Conservation (phyloP, 2,329 filamentous ascomycete genomes). For the Septoria linicola region DNA sequence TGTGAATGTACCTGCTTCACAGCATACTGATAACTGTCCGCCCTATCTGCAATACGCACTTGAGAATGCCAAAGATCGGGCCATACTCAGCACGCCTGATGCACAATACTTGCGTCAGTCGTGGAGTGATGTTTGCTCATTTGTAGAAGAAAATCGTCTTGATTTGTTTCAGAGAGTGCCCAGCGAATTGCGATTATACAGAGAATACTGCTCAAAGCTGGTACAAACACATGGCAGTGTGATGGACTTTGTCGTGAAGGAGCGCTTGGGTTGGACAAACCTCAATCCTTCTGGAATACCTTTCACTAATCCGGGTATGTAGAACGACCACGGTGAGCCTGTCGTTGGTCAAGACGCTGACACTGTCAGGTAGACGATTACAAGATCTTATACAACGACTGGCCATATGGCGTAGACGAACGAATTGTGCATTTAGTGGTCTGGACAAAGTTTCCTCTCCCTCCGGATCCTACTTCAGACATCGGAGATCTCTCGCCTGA, state of each 20-base stretch:
- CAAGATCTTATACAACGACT: slow-evolving; percentile 84
- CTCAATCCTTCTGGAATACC: slow-evolving; percentile 29
- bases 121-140: slow-evolving; percentile 68
- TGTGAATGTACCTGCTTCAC: slow-evolving; percentile 66
- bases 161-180: slow-evolving; percentile 75
- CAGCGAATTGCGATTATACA: slow-evolving; percentile 74
- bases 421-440: slow-evolving; percentile 82
- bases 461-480: slow-evolving; percentile 61
- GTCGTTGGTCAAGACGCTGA: no score
- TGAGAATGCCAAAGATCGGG: slow-evolving; percentile 62
- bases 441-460: slow-evolving; percentile 85
- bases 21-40: slow-evolving; percentile 68
- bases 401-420: slow-evolving; percentile 82
- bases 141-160: slow-evolving; percentile 67
- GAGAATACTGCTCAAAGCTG: slow-evolving; percentile 65
- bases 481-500: slow-evolving; percentile 64
- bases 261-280: slow-evolving; percentile 68
- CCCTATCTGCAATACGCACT: slow-evolving; percentile 61
- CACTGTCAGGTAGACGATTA: slow-evolving; percentile 38
- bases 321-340: no score
- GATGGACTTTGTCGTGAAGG: slow-evolving; percentile 69
- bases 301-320: slow-evolving; percentile 11
- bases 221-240: slow-evolving; percentile 70
- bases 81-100: slow-evolving; percentile 71
- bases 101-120: slow-evolving; percentile 59